Percentiles rank a stretch among this genome's conserved stretches.
Evolutionary conservation across 2,329 filamentous ascomycete species (phyloP).

Genomic region (Penicillium brasilianum): DNA sequence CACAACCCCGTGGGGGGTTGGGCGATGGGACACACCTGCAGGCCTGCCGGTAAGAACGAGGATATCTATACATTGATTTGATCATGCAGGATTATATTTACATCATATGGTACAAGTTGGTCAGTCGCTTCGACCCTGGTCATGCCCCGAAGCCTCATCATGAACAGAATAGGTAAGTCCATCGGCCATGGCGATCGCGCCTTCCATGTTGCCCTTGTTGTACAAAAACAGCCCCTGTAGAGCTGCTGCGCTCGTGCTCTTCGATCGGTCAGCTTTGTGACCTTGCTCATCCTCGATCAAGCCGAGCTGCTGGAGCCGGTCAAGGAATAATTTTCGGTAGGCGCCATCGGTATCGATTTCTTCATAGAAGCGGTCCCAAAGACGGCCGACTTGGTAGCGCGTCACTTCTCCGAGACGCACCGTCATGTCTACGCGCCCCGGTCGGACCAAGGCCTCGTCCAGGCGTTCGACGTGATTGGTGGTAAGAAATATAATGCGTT

Average conservation of each 20-base stretch:
- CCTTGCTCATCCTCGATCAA: slow-evolving; percentile 66
- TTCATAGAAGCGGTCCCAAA: slow-evolving; percentile 96
- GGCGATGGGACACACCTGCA: slow-evolving; percentile 6
- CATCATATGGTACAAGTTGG: slow-evolving; percentile 30
- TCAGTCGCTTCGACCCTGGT: slow-evolving; percentile 17
- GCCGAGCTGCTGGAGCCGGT: slow-evolving; percentile 70
- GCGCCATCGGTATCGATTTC: slow-evolving; percentile 71
- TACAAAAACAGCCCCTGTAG: slow-evolving; percentile 94
- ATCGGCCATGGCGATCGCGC: slow-evolving; percentile 80
- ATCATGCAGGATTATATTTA: slow-evolving; percentile 27
- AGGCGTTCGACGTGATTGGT: slow-evolving; percentile 92
- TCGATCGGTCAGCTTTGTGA: slow-evolving; percentile 51
- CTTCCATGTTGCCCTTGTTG: slow-evolving; percentile 88
- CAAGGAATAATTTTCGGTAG: slow-evolving; percentile 71
- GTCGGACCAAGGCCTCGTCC: slow-evolving; percentile 85
- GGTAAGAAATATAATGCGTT: slow-evolving; percentile 90
- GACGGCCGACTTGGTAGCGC: slow-evolving; percentile 77
- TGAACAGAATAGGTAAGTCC: slow-evolving; percentile 41
- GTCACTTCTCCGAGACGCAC: slow-evolving; percentile 87
- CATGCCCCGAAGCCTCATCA: slow-evolving; percentile 34
- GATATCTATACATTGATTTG: slow-evolving; percentile 22
- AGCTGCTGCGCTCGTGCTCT: slow-evolving; percentile 80
- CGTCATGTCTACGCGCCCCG: slow-evolving; percentile 92
- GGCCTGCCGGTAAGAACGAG: slow-evolving; percentile 1
- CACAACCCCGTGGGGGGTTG: slow-evolving; percentile 1